Conservation (phyloP, 2,329 filamentous ascomycete genomes). For the Phoma sp. region DNA sequence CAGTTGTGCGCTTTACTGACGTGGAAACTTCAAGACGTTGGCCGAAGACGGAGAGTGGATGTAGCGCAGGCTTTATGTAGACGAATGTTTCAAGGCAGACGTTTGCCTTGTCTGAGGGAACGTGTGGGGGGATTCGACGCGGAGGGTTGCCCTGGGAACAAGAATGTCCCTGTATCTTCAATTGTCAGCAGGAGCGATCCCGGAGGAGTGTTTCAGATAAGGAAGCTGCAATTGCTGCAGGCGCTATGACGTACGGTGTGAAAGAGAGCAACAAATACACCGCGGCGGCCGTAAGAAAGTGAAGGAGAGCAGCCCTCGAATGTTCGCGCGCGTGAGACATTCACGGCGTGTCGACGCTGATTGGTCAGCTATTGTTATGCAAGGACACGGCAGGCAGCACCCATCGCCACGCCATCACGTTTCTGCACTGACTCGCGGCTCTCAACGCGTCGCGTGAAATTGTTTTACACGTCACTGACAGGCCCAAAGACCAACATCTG, state of each 20-base stretch:
- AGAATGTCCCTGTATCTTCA: constrained; percentile 10
- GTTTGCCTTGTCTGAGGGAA: constrained; percentile 24
- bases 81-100: constrained; percentile 22
- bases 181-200: constrained; percentile 21
- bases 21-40: background rate
- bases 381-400: constrained; percentile 15
- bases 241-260: constrained; percentile 17
- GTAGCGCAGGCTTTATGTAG: constrained; percentile 5
- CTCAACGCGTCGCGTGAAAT: constrained; percentile 7
- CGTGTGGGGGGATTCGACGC: constrained; percentile 14
- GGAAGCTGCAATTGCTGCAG: constrained; percentile 21
- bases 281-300: constrained; percentile 19
- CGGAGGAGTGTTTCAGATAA: background rate
- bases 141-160: constrained; percentile 35
- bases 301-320: constrained; percentile 21
- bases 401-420: constrained; percentile 17
- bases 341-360: background rate
- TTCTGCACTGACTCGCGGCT: constrained; percentile 9
- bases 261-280: constrained; percentile 17
- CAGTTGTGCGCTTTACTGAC: background rate
- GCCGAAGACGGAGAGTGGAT: background rate
- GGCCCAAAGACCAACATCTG: background rate
- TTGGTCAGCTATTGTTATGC: constrained; percentile 7
- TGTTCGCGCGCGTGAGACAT: constrained; percentile 28
- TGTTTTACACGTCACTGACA: background rate